Conservation (phyloP, 2,329 filamentous ascomycete species). For the Stemphylium beticola region DNA sequence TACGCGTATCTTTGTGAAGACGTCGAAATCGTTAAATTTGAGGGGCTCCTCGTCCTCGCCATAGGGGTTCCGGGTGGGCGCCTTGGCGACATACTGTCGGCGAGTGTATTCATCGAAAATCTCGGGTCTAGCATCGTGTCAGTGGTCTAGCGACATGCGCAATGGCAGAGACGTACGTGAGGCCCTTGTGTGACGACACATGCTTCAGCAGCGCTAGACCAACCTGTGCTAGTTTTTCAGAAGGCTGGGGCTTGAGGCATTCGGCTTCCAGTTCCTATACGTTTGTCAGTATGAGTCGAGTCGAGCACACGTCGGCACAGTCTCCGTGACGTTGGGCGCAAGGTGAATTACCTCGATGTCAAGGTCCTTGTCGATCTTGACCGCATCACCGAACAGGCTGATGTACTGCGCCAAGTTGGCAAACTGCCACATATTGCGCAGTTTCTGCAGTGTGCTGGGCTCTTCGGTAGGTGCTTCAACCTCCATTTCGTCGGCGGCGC, state of each 20-base stretch:
- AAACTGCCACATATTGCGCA: conserved; percentile 95
- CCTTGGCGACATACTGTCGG: conserved; percentile 84
- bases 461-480: conserved; percentile 54
- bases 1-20: conserved; percentile 80
- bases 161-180: conserved; percentile 70
- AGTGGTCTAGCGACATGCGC: conserved; percentile 11
- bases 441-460: conserved; percentile 61
- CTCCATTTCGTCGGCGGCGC: conserved; percentile 60
- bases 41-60: conserved; percentile 74
- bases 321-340: conserved; percentile 26
- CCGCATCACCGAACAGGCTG: conserved; percentile 82
- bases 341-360: conserved; percentile 77
- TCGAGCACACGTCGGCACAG: conserved; percentile 19
- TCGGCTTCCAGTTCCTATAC: conserved; percentile 83
- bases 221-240: conserved; percentile 77
- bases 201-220: conserved; percentile 88
- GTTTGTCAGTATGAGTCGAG: conserved; percentile 34
- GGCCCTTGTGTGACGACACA: conserved; percentile 88
- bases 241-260: conserved; percentile 77
- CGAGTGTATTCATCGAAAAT: conserved; percentile 93
- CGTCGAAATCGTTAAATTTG: conserved; percentile 80
- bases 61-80: conserved; percentile 81
- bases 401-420: conserved; percentile 94
- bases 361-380: conserved; percentile 88
- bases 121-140: conserved; percentile 65